phyloP scores from a whole-genome alignment of 2,329 filamentous ascomycete genomes.

The Mollisiaceae sp. region DNA sequence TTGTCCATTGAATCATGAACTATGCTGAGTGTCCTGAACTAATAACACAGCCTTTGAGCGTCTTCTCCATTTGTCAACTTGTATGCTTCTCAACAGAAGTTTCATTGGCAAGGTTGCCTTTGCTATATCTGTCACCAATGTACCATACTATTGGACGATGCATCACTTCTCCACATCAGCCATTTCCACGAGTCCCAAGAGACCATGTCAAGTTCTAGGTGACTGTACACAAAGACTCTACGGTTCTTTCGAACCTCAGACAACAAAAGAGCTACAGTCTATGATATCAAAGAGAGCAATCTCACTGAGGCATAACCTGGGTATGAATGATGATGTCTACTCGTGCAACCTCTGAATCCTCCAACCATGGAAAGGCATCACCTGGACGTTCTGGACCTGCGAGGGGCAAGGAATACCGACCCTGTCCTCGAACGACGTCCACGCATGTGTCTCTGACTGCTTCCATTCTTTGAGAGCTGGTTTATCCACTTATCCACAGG shows the following conservation, averaged over 20 bases:
- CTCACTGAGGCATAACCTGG: slow-evolving; percentile 10
- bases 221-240: not conserved
- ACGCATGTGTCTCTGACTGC: not conserved
- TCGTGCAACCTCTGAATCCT: not conserved
- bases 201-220: not conserved
- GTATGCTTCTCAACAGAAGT: not conserved
- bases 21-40: slow-evolving; percentile 2
- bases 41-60: not conserved
- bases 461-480: not conserved
- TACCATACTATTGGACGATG: not conserved
- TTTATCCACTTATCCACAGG: not conserved
- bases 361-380: not conserved
- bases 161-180: not conserved
- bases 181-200: not conserved
- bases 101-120: not conserved
- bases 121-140: not conserved
- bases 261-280: not conserved
- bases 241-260: not conserved
- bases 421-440: not conserved
- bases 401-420: not conserved
- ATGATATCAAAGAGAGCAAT: slow-evolving; percentile 10
- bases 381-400: not conserved
- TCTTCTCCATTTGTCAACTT: not conserved
- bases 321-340: slow-evolving; percentile 5
- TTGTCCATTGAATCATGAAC: not conserved